Evolutionary conservation across 495 filamentous ascomycete species (phyloP).

Genomic region (Podospora comata): DNA sequence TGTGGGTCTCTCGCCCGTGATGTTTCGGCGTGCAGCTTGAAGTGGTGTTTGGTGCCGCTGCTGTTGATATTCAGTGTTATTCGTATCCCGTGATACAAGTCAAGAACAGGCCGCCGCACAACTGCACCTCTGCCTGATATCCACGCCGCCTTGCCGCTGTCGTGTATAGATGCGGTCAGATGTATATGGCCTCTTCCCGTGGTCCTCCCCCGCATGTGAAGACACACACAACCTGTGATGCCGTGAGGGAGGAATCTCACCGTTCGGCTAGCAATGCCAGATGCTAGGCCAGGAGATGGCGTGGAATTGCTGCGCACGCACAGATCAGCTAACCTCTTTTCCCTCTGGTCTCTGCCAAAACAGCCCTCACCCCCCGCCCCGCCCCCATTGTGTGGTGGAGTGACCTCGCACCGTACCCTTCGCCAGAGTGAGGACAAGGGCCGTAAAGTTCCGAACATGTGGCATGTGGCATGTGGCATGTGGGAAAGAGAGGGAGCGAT

Average conservation of each 20-base stretch:
- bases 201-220: neutral
- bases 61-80: neutral
- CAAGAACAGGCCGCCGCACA: neutral
- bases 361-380: neutral
- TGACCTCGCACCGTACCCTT: neutral
- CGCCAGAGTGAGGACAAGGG: neutral
- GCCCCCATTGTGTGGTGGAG: neutral
- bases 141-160: neutral
- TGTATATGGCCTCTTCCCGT: neutral
- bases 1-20: neutral
- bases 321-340: constrained; percentile 1
- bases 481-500: neutral
- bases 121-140: neutral
- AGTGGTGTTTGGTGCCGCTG: neutral
- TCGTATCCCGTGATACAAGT: neutral
- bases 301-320: constrained; percentile 5
- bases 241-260: neutral
- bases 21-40: neutral
- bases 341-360: neutral
- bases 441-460: neutral
- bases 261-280: neutral
- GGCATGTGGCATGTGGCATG: neutral
- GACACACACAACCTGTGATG: neutral
- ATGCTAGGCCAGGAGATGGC: neutral
- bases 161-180: neutral